Percentiles rank a stretch among this genome's conserved stretches.
These are phyloP conservation scores for Dimargaris xerosporica DNA, from an alignment of 192 early-diverging fungal species.

Conservation along the genomic window DNA sequence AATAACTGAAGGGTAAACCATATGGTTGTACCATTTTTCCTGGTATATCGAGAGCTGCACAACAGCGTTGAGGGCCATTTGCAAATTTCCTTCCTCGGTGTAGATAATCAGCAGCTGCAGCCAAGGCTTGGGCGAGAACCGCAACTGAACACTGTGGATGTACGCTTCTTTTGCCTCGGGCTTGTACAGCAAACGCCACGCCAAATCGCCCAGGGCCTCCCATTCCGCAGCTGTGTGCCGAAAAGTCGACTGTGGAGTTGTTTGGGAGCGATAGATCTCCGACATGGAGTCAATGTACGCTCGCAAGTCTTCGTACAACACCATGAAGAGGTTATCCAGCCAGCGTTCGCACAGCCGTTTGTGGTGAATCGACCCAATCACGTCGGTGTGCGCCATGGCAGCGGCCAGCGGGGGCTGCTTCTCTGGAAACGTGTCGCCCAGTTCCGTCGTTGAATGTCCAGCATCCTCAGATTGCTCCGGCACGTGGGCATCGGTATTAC, in stretches of 20 bases:
- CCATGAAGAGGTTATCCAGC: constrained; percentile 99
- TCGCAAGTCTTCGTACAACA: constrained; percentile 91
- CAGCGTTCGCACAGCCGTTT: constrained; percentile 98
- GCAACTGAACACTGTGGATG: constrained; percentile 70
- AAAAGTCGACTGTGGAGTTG: constrained; percentile 54
- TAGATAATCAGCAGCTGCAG: constrained; percentile 72
- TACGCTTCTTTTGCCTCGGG: constrained; percentile 90
- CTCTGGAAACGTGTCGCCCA: background rate
- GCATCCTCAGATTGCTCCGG: no score
- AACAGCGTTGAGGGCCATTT: constrained; percentile 60
- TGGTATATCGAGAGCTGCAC: constrained; percentile 73
- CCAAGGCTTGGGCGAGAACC: constrained; percentile 87
- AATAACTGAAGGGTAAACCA: constrained; percentile 79
- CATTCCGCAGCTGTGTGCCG: constrained; percentile 94
- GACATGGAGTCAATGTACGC: constrained; percentile 87
- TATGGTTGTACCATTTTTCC: constrained; percentile 85
- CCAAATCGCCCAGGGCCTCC: constrained; percentile 93
- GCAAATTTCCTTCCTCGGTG: constrained; percentile 46
- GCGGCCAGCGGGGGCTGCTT: constrained; percentile 10
- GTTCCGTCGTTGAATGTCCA: background rate
- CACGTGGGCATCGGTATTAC: no score
- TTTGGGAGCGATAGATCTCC: constrained; percentile 59
- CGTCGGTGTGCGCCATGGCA: background rate
- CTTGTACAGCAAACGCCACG: constrained; percentile 66
- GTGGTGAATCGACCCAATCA: constrained; percentile 11